phyloP scores from a whole-genome alignment of 495 filamentous ascomycete genomes.

The Hypoxylon trugodes region DNA sequence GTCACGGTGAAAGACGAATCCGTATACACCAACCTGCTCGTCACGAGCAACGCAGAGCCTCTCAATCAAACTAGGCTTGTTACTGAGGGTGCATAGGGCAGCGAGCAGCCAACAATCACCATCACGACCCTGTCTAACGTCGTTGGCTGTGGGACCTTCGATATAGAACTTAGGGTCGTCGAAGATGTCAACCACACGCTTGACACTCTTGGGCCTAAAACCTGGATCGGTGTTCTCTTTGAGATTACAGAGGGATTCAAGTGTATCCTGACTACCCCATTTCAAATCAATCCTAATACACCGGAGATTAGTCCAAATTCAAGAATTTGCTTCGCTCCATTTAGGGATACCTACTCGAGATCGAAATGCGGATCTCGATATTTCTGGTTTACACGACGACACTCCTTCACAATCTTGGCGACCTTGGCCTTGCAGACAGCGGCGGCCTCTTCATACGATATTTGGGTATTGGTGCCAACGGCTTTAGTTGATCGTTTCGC shows the following conservation, averaged over 20 bases:
- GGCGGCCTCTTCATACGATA: slow-evolving; percentile 78
- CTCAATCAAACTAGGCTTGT: slow-evolving; percentile 80
- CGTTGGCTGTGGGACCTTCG: slow-evolving; percentile 82
- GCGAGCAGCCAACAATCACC: slow-evolving; percentile 96
- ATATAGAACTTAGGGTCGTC: slow-evolving; percentile 86
- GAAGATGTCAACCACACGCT: slow-evolving; percentile 83
- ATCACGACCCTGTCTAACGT: slow-evolving; percentile 79
- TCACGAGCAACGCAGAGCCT: slow-evolving; percentile 83
- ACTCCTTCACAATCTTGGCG: slow-evolving; percentile 82
- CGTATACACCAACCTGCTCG: slow-evolving; percentile 87
- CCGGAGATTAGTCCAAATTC: too few relatives aligned
- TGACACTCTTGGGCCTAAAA: slow-evolving; percentile 68
- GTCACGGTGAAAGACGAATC: slow-evolving; percentile 93
- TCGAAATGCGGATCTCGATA: slow-evolving; percentile 92
- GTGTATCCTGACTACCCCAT: slow-evolving; percentile 63
- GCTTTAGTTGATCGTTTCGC: slow-evolving; percentile 64
- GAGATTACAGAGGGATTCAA: slow-evolving; percentile 66
- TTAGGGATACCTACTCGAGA: too few relatives aligned
- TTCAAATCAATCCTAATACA: slow-evolving; percentile 84
- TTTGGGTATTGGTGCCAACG: slow-evolving; percentile 52
- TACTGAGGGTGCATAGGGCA: slow-evolving; percentile 82
- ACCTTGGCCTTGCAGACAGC: slow-evolving; percentile 76
- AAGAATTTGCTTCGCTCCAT: too few relatives aligned
- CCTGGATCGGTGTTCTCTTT: slow-evolving; percentile 32
- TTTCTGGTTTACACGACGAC: slow-evolving; percentile 84